Conservation (phyloP, 2,329 filamentous ascomycete genomes). For the Myriangium duriaei region DNA sequence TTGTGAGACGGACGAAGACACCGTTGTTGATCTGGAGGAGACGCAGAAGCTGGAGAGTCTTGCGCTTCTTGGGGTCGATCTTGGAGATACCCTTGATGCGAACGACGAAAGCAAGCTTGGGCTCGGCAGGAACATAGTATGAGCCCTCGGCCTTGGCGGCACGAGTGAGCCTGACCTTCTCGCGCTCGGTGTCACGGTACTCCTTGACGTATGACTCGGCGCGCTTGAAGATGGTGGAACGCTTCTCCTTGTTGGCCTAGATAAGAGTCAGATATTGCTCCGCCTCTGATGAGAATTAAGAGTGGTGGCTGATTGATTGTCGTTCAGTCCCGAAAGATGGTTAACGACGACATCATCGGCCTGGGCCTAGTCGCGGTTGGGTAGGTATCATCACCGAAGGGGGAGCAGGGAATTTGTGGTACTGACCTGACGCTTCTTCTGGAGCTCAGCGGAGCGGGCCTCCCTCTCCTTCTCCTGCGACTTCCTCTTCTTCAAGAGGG, state of each 20-base stretch:
- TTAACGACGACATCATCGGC: constrained; percentile 98
- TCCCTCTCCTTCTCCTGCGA: constrained; percentile 98
- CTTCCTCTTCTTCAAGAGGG: constrained; percentile 99
- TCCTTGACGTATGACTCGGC: constrained; percentile 99
- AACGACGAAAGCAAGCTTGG: constrained; percentile 93
- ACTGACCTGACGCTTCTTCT: constrained; percentile 87
- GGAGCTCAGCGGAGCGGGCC: constrained; percentile 63
- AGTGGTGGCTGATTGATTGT: constrained; percentile 7
- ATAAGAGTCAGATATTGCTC: constrained; percentile 23
- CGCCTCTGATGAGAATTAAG: background rate
- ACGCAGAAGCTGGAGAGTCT: constrained; percentile 98
- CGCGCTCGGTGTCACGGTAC: constrained; percentile 95
- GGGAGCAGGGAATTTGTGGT: constrained; percentile 14
- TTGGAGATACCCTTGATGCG: constrained; percentile 99
- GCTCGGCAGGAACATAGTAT: constrained; percentile 88
- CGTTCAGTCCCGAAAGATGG: constrained; percentile 99
- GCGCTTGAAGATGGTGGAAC: constrained; percentile 97
- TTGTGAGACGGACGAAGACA: constrained; percentile 94
- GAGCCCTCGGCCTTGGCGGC: constrained; percentile 82
- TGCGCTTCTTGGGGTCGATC: constrained; percentile 99
- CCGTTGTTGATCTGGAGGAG: constrained; percentile 99
- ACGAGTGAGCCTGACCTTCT: constrained; percentile 90
- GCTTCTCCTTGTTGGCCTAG: constrained; percentile 98
- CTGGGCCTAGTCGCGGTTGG: constrained; percentile 75
- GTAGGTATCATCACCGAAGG: constrained; percentile 75